Conservation (phyloP, 2,329 filamentous ascomycete species). For the Apiospora rasikravindrae region DNA sequence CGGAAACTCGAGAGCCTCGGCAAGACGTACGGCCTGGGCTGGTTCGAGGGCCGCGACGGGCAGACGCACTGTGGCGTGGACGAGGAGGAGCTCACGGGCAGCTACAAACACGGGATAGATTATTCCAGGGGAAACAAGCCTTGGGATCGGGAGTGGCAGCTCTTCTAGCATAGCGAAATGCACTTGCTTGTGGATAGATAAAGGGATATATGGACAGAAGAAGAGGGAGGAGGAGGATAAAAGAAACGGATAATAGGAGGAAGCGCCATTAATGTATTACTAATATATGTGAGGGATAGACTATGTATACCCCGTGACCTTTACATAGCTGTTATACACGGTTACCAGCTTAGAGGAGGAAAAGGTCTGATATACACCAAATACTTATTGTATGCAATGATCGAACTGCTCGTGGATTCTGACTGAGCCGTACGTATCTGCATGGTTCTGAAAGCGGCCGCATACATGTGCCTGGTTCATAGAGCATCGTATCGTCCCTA, state of each 20-base stretch:
- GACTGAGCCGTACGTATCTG: no score
- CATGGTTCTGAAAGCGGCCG: no score
- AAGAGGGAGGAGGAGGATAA: not conserved
- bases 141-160: slow-evolving; percentile 52
- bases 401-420: no score
- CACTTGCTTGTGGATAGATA: not conserved
- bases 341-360: not conserved
- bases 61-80: slow-evolving; percentile 79
- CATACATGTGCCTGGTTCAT: no score
- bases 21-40: slow-evolving; percentile 76
- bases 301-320: not conserved
- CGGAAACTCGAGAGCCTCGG: slow-evolving; percentile 61
- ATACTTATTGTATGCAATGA: no score
- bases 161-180: slow-evolving; percentile 27
- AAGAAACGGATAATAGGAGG: not conserved
- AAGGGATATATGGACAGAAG: not conserved
- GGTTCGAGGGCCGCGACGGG: slow-evolving; percentile 76
- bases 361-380: not conserved
- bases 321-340: not conserved
- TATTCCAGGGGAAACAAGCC: slow-evolving; percentile 55
- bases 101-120: slow-evolving; percentile 68
- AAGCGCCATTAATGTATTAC: not conserved
- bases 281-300: not conserved
- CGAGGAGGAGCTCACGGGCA: slow-evolving; percentile 70
- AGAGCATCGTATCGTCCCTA: not conserved